Evolutionary conservation across 306 rosid species (phyloP), one percentile per base, ranked within the genome.

Genomic region (Cicer yamashitae): DNA sequence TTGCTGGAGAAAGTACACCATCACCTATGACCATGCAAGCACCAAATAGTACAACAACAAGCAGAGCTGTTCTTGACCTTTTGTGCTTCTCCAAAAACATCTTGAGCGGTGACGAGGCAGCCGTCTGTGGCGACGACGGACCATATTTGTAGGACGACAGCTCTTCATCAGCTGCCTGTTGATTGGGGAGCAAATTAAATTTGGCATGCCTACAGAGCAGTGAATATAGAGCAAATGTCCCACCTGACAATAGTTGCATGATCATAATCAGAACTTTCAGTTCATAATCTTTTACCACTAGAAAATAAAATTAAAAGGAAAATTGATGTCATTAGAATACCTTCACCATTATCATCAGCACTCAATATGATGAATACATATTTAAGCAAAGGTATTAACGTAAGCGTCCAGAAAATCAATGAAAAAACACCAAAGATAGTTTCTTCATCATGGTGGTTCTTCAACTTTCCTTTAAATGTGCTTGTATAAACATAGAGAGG

Each of bases 21-120:
- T 92, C 97, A 13, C 97, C 97, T 67, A 92, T 88, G 84, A 92
- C 93, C 97, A 92, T 92, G 85, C 89, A 88, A 73, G 93, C 89
- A 61, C 92, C 93, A 71, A 92, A 84, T 64, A 92, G 75, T 38
- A 88, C 96, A 57, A 90, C 90, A 74, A 90, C 73, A 30, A 92
- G 85, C 15, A 92, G 86, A 73, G 84, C 89, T 2, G 90, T 86
- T 57, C 91, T 80, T 10, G 81, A 80, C 71, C 83, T 83, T 84
- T 83, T 90, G 82, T 90, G 96, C 86, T 84, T 92, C 83, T 92
- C 97, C 84, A 92, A 69, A 81, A 92, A 86, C 50, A 84, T 84
- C 82, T 92, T 92, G 45, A 92, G 70, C 4, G 89, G 85, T 66
- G 90, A 88, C 51, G 86, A 68, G 78, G 79, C 73, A 41, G 11